Percentiles rank a stretch among this genome's conserved stretches.
Evolutionary conservation across 1,284 basidiomycete genomes (phyloP).

Genomic region (Phenoliferia sp.): DNA sequence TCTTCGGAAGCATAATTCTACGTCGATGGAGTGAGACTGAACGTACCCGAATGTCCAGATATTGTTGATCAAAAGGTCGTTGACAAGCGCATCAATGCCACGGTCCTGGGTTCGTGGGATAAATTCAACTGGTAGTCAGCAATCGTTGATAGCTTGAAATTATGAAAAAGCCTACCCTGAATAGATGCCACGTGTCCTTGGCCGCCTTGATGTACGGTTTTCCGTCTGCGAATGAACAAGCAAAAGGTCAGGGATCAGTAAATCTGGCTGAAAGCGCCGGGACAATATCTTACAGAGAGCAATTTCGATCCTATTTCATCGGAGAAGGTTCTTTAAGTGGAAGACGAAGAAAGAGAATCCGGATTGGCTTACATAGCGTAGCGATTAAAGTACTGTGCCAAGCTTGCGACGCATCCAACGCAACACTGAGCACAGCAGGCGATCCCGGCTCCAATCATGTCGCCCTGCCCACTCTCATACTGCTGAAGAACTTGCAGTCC

Average conservation of each 20-base stretch:
- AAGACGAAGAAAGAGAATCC: constrained; percentile 47
- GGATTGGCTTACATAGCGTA: constrained; percentile 59
- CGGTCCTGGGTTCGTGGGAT: constrained; percentile 58
- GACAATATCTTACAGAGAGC: not conserved
- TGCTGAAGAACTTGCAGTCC: constrained; percentile 61
- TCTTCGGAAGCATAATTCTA: no score
- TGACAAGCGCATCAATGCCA: constrained; percentile 76
- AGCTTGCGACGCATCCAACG: constrained; percentile 62
- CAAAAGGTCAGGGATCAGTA: constrained; percentile 1
- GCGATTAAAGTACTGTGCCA: constrained; percentile 79
- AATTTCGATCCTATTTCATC: not conserved
- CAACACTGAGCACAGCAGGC: constrained; percentile 78
- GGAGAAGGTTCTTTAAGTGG: not conserved
- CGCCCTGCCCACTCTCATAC: constrained; percentile 66
- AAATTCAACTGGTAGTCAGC: not conserved
- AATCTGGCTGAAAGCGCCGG: constrained; percentile 7
- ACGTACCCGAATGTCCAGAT: constrained; percentile 35
- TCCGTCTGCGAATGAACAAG: constrained; percentile 53
- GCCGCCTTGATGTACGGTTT: constrained; percentile 74
- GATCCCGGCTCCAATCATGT: constrained; percentile 66
- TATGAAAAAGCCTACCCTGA: constrained; percentile 47
- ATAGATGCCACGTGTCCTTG: constrained; percentile 82
- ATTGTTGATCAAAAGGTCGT: constrained; percentile 74
- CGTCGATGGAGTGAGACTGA: no score
- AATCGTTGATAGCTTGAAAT: not conserved